A percentile compares a stretch with the other conserved stretches of the same genome.
Conservation (phyloP, 192 early-diverging fungal species). For the Coemansia sp. region DNA sequence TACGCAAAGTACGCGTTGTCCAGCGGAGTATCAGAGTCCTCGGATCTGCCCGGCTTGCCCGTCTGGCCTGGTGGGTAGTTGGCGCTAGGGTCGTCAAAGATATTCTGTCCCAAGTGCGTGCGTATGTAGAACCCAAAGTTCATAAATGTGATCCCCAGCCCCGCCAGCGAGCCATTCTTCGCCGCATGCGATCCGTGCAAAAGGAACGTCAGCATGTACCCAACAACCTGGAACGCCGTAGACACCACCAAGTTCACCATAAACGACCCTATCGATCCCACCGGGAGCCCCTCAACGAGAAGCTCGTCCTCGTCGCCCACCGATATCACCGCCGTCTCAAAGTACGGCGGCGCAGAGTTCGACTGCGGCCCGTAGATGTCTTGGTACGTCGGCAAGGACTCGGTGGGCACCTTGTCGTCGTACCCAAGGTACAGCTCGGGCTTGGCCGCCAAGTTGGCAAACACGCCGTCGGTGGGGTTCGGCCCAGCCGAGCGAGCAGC, state of each 20-base stretch:
- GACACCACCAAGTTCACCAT: slow-evolving; percentile 79
- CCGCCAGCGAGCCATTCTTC: slow-evolving; percentile 73
- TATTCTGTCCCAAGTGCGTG: slow-evolving; percentile 50
- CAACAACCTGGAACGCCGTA: slow-evolving; percentile 75
- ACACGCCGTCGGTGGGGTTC: slow-evolving; percentile 51
- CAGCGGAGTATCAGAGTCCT: slow-evolving; percentile 43
- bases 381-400: slow-evolving; percentile 63
- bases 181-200: slow-evolving; percentile 89
- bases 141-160: slow-evolving; percentile 79
- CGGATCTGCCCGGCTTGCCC: slow-evolving; percentile 5
- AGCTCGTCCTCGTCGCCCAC: slow-evolving; percentile 81
- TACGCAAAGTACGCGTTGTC: slow-evolving; percentile 71
- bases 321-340: slow-evolving; percentile 73
- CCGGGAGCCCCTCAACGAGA: slow-evolving; percentile 87
- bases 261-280: slow-evolving; percentile 75
- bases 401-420: slow-evolving; percentile 47
- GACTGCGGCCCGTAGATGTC: slow-evolving; percentile 70
- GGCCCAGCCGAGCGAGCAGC: slow-evolving; percentile 15
- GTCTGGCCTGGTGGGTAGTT: slow-evolving; percentile 19
- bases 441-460: slow-evolving; percentile 55
- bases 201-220: slow-evolving; percentile 89
- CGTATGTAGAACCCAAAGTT: slow-evolving; percentile 74
- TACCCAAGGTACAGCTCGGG: slow-evolving; percentile 51
- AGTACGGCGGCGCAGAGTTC: slow-evolving; percentile 63
- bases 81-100: slow-evolving; percentile 13